Percentiles rank a stretch among this genome's conserved stretches.
Evolutionary conservation across 2,329 filamentous ascomycete species (phyloP).

Genomic region (Curvularia eragrostidis): DNA sequence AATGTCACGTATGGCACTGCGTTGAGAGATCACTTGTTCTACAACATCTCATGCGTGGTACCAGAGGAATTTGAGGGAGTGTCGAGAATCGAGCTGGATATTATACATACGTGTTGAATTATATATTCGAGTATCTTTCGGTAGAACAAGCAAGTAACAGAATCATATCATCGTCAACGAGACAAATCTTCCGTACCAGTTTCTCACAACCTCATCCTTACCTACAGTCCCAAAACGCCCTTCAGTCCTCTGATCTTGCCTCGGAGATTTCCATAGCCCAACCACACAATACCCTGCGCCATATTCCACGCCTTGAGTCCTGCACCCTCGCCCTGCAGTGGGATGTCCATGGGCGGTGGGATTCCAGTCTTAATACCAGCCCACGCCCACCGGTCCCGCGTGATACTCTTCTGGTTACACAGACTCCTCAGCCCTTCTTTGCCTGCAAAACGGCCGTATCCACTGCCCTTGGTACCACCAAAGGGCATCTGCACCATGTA

Average conservation of each 20-base stretch:
- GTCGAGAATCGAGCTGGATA: conserved; percentile 47
- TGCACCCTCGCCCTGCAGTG: conserved; percentile 60
- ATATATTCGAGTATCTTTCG: too few species aligned
- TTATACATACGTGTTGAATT: conserved; percentile 50
- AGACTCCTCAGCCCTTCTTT: conserved; percentile 84
- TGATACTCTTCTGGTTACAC: conserved; percentile 88
- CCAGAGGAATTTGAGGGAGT: conserved; percentile 50
- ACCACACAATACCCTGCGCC: conserved; percentile 55
- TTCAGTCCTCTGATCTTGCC: conserved; percentile 52
- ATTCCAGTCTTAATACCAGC: conserved; percentile 73
- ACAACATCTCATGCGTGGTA: conserved; percentile 58
- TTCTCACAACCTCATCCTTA: background rate
- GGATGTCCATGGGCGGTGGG: conserved; percentile 80
- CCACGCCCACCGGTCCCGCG: conserved; percentile 73
- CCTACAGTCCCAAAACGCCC: conserved; percentile 45
- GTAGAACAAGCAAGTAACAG: too few species aligned
- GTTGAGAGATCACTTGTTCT: conserved; percentile 49
- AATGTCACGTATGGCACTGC: too few species aligned
- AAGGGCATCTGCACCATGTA: conserved; percentile 96
- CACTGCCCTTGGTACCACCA: conserved; percentile 86
- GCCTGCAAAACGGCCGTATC: conserved; percentile 89
- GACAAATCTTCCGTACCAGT: background rate
- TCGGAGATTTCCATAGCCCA: conserved; percentile 54
- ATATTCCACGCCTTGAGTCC: conserved; percentile 51
- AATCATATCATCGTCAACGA: background rate